Evolutionary conservation across 495 filamentous ascomycete genomes (phyloP).

Genomic region (Aspergillus asperescens): DNA sequence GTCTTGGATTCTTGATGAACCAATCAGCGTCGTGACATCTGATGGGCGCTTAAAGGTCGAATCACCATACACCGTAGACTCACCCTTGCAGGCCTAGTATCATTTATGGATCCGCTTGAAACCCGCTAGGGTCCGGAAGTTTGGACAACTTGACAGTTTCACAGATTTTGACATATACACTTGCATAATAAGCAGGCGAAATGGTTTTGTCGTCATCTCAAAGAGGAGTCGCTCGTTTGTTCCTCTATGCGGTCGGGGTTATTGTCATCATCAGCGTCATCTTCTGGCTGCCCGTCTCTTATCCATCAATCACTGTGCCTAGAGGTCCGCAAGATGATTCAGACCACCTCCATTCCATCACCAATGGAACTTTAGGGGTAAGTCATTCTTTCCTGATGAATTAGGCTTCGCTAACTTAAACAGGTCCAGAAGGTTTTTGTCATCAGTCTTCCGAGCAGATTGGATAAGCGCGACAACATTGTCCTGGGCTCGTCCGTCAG

Average conservation of each 20-base stretch:
- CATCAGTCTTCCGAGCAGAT: constrained; percentile 51
- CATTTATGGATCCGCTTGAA: too few relatives aligned
- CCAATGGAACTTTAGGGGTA: constrained; percentile 27
- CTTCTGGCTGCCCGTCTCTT: constrained; percentile 7
- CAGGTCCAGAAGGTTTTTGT: constrained; percentile 58
- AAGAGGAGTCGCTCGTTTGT: constrained; percentile 2
- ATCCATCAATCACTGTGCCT: not conserved
- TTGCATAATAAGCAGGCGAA: not conserved
- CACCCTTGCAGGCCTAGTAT: not conserved
- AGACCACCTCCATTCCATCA: constrained; percentile 6
- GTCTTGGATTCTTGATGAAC: not conserved
- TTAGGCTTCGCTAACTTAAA: not conserved
- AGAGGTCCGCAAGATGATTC: not conserved
- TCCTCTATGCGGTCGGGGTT: constrained; percentile 1
- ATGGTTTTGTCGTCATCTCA: constrained; percentile 10
- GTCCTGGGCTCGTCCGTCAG: constrained; percentile 47
- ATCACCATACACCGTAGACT: not conserved
- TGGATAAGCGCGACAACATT: constrained; percentile 58
- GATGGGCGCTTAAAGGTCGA: not conserved
- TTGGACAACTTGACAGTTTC: not conserved
- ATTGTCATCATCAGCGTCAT: constrained; percentile 1
- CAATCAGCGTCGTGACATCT: not conserved
- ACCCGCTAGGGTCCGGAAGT: not conserved
- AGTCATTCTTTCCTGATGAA: not conserved
- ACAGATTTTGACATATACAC: not conserved